phyloP scores from a whole-genome alignment of 108 stramenopile genomes.

The Fragilaria radians region DNA sequence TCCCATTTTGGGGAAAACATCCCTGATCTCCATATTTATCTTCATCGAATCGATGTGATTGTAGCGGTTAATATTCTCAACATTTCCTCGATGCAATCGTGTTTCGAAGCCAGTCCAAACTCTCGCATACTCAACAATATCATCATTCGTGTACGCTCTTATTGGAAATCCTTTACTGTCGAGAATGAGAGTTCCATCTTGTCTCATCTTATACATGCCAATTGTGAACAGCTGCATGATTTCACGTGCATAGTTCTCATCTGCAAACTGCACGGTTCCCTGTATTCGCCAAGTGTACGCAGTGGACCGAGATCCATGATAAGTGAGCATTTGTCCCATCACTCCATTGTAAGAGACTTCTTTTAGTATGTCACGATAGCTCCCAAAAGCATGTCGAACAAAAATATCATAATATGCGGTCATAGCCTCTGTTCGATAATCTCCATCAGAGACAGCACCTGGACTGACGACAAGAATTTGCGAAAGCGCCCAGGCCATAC shows the following conservation, averaged over 20 bases:
- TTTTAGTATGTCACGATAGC: slow-evolving; percentile 43
- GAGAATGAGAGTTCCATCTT: slow-evolving; percentile 32
- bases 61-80: slow-evolving; percentile 19
- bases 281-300: slow-evolving; percentile 5
- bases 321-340: slow-evolving; percentile 38
- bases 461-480: slow-evolving; percentile 30
- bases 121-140: slow-evolving; percentile 35
- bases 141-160: slow-evolving; percentile 31
- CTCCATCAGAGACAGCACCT: neutral
- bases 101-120: slow-evolving; percentile 39
- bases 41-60: slow-evolving; percentile 4
- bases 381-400: slow-evolving; percentile 64
- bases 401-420: slow-evolving; percentile 49
- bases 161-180: slow-evolving; percentile 24
- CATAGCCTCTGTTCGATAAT: neutral
- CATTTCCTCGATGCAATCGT: slow-evolving; percentile 20
- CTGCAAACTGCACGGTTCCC: slow-evolving; percentile 31
- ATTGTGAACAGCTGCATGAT: slow-evolving; percentile 44
- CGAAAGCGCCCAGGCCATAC: slow-evolving; percentile 35
- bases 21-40: slow-evolving; percentile 8
- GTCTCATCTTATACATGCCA: slow-evolving; percentile 32
- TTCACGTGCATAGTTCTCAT: slow-evolving; percentile 66
- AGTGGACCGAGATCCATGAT: slow-evolving; percentile 2
- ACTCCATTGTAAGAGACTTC: slow-evolving; percentile 44
- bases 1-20: slow-evolving; percentile 45